Evolutionary conservation across 345 rosid species (phyloP).

Genomic region (Ceriops tagal): DNA sequence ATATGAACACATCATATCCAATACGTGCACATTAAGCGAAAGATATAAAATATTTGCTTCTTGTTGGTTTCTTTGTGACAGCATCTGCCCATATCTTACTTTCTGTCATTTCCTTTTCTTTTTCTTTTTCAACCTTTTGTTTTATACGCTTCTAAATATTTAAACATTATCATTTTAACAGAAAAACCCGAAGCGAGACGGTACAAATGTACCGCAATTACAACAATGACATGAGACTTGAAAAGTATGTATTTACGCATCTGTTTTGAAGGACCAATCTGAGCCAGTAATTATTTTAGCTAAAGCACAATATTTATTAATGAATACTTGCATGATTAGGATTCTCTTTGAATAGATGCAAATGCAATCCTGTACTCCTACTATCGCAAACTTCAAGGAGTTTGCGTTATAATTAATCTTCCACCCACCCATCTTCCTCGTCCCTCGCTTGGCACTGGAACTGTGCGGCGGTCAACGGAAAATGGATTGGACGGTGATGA

Average conservation of each 20-base stretch:
- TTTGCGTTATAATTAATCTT: neutral
- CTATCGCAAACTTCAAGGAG: neutral
- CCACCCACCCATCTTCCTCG: neutral
- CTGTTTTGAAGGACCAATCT: neutral
- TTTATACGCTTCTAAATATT: neutral
- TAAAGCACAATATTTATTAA: too few relatives aligned
- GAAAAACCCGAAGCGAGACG: neutral
- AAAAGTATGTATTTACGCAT: neutral
- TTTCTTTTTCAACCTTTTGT: neutral
- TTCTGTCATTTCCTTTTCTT: neutral
- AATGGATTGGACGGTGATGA: slow-evolving; percentile 19
- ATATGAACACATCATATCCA: too few relatives aligned
- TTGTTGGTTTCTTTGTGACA: neutral
- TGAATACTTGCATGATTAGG: too few relatives aligned
- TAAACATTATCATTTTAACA: neutral
- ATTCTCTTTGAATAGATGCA: neutral
- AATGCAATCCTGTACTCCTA: neutral
- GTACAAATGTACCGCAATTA: neutral
- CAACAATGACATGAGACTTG: neutral
- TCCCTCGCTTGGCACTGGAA: neutral
- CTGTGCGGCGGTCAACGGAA: slow-evolving; percentile 34
- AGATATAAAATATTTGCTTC: neutral
- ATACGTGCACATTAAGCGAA: neutral
- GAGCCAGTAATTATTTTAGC: too few relatives aligned
- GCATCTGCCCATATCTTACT: neutral